Evolutionary conservation across 805 yeast genomes (phyloP), one percentile per base, ranked within the genome.

Genomic region (Ogataea paraovalis): DNA sequence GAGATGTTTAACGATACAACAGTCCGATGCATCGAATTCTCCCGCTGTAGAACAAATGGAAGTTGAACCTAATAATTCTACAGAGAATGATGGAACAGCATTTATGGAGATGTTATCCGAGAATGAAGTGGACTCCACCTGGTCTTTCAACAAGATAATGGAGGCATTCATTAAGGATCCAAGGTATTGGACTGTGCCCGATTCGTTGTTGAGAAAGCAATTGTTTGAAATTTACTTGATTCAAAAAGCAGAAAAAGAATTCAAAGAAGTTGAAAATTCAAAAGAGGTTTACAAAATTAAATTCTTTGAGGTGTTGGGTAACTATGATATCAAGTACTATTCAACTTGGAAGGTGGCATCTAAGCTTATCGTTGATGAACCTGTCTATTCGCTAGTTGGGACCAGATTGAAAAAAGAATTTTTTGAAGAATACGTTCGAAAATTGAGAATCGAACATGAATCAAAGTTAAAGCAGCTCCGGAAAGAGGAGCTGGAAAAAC

Each of bases 101-200:
- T 89, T 84, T 59, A 56, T 72, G 16, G 61, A 68, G 2, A 70
- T 89, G 75, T 67, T 90, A 9, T 62, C 67, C 30, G 79, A 75
- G 1, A 65, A 75, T 34, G 66, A 73, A 7, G 87, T 89, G 2
- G 90, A 84, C 61, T 75, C 85, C 0, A 76, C 85, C 0, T 86
- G 92, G 91, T 75, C 94, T 0, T 88, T 88, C 64, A 79, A 75
- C 42, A 71, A 71, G 48, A 84, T 86, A 1, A 80, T 89, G 66
- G 74, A 78, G 20, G 65, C 67, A 16, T 77, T 85, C 48, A 73
- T 85, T 16, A 61, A 58, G 3, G 82, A 84, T 53, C 78, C 83
- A 2, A 69, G 82, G 14, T 90, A 87, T 58, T 86, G 92, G 91
- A 64, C 72, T 5, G 65, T 87, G 2, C 66, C 71, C 4, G 87